phyloP scores from a whole-genome alignment of 257 asterid genomes.

The Nicotiana sylvestris region DNA sequence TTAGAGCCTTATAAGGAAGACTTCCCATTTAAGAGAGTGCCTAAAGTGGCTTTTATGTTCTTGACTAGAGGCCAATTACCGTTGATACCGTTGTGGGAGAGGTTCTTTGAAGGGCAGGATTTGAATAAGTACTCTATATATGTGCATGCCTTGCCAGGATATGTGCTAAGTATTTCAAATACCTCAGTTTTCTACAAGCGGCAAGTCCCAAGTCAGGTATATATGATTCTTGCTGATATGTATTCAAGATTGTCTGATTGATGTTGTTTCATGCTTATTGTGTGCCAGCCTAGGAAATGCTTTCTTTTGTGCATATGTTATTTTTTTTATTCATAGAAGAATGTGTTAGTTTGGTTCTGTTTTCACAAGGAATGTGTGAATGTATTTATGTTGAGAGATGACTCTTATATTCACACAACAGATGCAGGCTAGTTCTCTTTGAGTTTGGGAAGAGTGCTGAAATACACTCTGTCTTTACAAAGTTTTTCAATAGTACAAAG shows the following conservation, averaged over 20 bases:
- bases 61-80: slow-evolving; percentile 89
- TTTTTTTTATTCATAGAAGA: not conserved
- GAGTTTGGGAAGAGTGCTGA: not conserved
- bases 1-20: slow-evolving; percentile 71
- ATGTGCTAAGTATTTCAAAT: slow-evolving; percentile 49
- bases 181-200: slow-evolving; percentile 72
- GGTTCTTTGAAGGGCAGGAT: slow-evolving; percentile 72
- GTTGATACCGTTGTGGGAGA: slow-evolving; percentile 85
- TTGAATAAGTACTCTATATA: slow-evolving; percentile 60
- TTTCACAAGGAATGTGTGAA: not conserved
- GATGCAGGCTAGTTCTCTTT: not conserved
- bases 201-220: slow-evolving; percentile 87
- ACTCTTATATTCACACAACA: not conserved
- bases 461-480: not conserved
- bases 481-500: not conserved
- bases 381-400: not conserved
- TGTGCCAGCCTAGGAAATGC: not conserved
- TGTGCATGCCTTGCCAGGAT: slow-evolving; percentile 73
- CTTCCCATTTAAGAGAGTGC: slow-evolving; percentile 71
- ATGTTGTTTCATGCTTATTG: slow-evolving; percentile 5
- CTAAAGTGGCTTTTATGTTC: slow-evolving; percentile 90
- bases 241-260: slow-evolving; percentile 11
- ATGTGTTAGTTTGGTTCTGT: not conserved
- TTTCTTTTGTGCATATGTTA: not conserved
- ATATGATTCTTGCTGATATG: slow-evolving; percentile 7